Conservation (phyloP, 176 grass and related monocot genomes). For the Aegilops tauschii region DNA sequence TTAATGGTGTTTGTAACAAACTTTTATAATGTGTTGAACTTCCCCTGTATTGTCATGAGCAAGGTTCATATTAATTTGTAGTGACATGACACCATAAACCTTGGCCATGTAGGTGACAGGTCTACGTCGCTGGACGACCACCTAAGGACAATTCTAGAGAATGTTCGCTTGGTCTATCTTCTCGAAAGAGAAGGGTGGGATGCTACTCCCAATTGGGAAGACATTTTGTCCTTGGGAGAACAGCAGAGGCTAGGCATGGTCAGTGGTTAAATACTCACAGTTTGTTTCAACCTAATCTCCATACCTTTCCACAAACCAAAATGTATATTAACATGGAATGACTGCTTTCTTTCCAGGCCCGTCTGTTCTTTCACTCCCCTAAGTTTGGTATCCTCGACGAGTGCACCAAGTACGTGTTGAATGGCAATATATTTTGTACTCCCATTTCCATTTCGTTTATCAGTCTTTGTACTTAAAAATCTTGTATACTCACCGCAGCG, state of each 20-base stretch:
- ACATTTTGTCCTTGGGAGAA: constrained; percentile 92
- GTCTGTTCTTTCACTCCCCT: constrained; percentile 86
- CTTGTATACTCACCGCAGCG: constrained; percentile 47
- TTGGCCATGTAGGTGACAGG: constrained; percentile 42
- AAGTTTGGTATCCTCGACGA: constrained; percentile 95
- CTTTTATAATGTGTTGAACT: background rate
- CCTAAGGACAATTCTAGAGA: constrained; percentile 86
- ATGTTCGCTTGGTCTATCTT: constrained; percentile 91
- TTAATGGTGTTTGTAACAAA: constrained; percentile 6
- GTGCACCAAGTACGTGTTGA: constrained; percentile 83
- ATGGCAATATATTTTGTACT: background rate
- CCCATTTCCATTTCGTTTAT: background rate
- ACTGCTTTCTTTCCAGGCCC: constrained; percentile 60
- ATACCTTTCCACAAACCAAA: background rate
- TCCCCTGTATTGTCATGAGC: background rate
- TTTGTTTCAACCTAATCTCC: constrained; percentile 1
- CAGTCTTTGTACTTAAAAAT: constrained; percentile 23
- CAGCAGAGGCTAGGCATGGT: constrained; percentile 99
- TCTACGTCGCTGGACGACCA: constrained; percentile 57
- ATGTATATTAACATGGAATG: background rate
- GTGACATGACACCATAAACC: background rate
- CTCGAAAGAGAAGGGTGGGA: constrained; percentile 98
- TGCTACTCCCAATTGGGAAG: constrained; percentile 93
- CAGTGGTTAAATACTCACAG: constrained; percentile 18
- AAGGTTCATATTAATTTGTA: constrained; percentile 3